phyloP scores from a whole-genome alignment of 179 eudicot genomes.

The Beta macrorhiza region DNA sequence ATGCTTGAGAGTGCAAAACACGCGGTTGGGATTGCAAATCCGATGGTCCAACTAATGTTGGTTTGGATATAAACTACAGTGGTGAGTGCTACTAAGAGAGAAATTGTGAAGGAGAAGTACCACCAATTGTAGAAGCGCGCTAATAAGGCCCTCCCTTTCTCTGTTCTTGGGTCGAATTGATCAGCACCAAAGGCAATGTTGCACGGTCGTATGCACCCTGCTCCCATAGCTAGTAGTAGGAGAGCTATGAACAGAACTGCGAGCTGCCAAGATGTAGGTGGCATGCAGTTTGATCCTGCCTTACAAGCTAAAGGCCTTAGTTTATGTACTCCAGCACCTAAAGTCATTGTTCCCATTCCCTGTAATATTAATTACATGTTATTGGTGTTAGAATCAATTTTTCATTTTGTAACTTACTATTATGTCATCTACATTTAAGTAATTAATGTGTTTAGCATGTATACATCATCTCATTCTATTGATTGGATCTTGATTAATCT shows the following conservation, averaged over 20 bases:
- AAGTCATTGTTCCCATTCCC: slow-evolving; percentile 65
- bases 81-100: slow-evolving; percentile 35
- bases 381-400: too few species aligned
- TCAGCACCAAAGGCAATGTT: slow-evolving; percentile 86
- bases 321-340: slow-evolving; percentile 42
- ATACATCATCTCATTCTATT: too few species aligned
- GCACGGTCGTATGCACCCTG: slow-evolving; percentile 68
- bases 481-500: too few species aligned
- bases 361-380: slow-evolving; percentile 12
- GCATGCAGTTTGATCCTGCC: slow-evolving; percentile 30
- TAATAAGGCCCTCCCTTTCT: slow-evolving; percentile 28
- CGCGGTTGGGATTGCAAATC: slow-evolving; percentile 34
- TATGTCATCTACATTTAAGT: too few species aligned
- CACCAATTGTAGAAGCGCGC: slow-evolving; percentile 43
- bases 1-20: slow-evolving; percentile 32
- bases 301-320: slow-evolving; percentile 54
- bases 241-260: slow-evolving; percentile 45
- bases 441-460: too few species aligned
- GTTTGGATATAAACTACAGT: slow-evolving; percentile 38
- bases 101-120: slow-evolving; percentile 42
- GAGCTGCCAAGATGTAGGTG: slow-evolving; percentile 49
- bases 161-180: slow-evolving; percentile 58
- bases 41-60: slow-evolving; percentile 39
- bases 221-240: slow-evolving; percentile 46
- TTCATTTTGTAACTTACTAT: too few species aligned